phyloP scores from a whole-genome alignment of 768 basidiomycete genomes.

The Lactarius quietus region DNA sequence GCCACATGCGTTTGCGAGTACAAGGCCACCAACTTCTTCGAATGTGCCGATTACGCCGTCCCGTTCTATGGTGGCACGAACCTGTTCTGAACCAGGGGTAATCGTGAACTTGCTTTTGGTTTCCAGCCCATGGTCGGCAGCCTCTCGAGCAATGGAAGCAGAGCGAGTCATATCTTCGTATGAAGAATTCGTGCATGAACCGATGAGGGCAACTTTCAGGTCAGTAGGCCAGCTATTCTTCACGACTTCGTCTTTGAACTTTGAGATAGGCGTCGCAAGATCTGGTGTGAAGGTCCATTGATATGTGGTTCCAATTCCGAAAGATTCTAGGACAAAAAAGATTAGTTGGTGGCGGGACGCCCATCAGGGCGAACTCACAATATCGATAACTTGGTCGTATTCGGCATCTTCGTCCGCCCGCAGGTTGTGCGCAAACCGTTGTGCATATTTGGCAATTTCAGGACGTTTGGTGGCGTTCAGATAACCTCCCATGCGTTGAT shows the following conservation, averaged over 20 bases:
- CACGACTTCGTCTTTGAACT: conserved; percentile 88
- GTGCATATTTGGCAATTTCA: conserved; percentile 85
- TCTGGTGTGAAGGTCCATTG: conserved; percentile 99
- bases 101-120: conserved; percentile 96
- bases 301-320: conserved; percentile 98
- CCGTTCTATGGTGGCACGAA: conserved; percentile 95
- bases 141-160: conserved; percentile 89
- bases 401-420: conserved; percentile 83
- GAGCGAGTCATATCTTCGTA: conserved; percentile 99
- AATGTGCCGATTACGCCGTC: conserved; percentile 90
- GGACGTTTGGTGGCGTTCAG: conserved; percentile 91
- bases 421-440: conserved; percentile 87
- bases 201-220: conserved; percentile 95
- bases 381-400: conserved; percentile 92
- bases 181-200: conserved; percentile 99
- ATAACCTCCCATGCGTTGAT: conserved; percentile 89
- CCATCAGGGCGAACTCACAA: conserved; percentile 47
- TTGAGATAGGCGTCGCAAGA: conserved; percentile 96
- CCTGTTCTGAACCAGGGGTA: conserved; percentile 97
- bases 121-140: conserved; percentile 78
- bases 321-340: conserved; percentile 59
- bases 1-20: conserved; percentile 97
- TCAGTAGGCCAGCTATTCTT: conserved; percentile 97
- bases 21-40: conserved; percentile 84
- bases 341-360: conserved; percentile 1